A percentile compares a stretch with the other conserved stretches of the same genome.
These are phyloP conservation scores for Rhodotorula sphaerocarpa DNA, from an alignment of 768 basidiomycete genomes.

Conservation along the genomic window DNA sequence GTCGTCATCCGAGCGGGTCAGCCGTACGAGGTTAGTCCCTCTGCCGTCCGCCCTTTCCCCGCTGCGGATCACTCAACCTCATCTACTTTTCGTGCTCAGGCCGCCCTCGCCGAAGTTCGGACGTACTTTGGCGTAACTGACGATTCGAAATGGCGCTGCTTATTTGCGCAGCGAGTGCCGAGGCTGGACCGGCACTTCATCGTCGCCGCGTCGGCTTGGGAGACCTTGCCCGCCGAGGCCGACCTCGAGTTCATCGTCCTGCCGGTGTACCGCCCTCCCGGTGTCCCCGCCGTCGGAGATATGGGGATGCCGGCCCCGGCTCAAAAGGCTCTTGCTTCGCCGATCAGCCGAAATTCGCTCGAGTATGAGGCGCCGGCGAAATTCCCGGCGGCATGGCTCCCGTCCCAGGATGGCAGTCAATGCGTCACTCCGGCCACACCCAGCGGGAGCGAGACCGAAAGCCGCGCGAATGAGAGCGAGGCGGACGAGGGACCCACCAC, in stretches of 20 bases:
- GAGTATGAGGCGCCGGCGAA: not conserved
- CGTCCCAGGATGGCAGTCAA: not conserved
- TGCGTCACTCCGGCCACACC: not conserved
- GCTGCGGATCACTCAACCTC: not conserved
- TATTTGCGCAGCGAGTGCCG: not conserved
- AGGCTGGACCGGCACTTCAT: not conserved
- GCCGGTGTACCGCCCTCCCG: too few relatives aligned
- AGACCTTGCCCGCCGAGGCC: not conserved
- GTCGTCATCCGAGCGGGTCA: not conserved
- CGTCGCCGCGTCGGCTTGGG: not conserved
- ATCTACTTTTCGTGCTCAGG: not conserved
- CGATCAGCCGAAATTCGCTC: not conserved
- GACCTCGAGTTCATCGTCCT: not conserved
- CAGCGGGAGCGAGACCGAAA: not conserved
- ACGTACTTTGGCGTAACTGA: not conserved
- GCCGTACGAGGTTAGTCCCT: slow-evolving; percentile 1
- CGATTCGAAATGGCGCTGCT: not conserved
- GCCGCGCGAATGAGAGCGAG: not conserved
- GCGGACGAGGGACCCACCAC: not conserved
- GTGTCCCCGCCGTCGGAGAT: too few relatives aligned
- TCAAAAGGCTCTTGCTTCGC: too few relatives aligned
- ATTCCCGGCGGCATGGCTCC: too few relatives aligned
- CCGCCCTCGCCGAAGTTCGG: not conserved
- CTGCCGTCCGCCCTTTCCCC: too few relatives aligned
- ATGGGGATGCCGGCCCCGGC: too few relatives aligned